A percentile compares a stretch with the other conserved stretches of the same genome.
Evolutionary conservation across 1,284 basidiomycete species (phyloP).

Genomic region (Dichomitus squalens): DNA sequence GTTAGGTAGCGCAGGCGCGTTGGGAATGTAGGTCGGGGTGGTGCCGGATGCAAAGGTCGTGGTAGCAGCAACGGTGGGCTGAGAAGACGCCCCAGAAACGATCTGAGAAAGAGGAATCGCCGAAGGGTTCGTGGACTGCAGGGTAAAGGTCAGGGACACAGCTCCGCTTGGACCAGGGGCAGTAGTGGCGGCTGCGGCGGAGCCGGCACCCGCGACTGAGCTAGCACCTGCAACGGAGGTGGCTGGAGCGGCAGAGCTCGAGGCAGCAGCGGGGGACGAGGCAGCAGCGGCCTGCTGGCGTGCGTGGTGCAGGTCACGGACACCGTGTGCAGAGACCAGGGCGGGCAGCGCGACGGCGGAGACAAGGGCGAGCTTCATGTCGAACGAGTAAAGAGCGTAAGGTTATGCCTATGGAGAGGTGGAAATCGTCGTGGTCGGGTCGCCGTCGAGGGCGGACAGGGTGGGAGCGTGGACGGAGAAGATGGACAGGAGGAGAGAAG

Average conservation of each 20-base stretch:
- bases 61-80: conserved; percentile 43
- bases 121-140: conserved; percentile 60
- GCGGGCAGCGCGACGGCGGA: conserved; percentile 36
- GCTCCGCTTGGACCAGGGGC: conserved; percentile 17
- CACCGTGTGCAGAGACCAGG: conserved; percentile 33
- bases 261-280: conserved; percentile 10
- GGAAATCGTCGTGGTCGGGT: neutral
- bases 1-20: conserved; percentile 55
- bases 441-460: conserved; percentile 18
- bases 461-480: conserved; percentile 1
- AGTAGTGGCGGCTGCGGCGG: conserved; percentile 10
- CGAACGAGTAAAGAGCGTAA: conserved; percentile 26
- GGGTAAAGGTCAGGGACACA: conserved; percentile 38
- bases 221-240: conserved; percentile 17
- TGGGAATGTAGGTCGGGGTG: conserved; percentile 44
- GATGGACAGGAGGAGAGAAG: neutral
- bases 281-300: conserved; percentile 36
- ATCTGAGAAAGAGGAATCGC: conserved; percentile 56
- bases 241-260: conserved; percentile 9
- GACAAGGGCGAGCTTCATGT: conserved; percentile 40
- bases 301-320: conserved; percentile 27
- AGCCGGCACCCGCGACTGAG: conserved; percentile 7
- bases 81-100: conserved; percentile 37
- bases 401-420: conserved; percentile 3
- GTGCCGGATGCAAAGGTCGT: conserved; percentile 45